These are phyloP conservation scores for Pilaira anomala DNA, from an alignment of 192 early-diverging fungal species.

Conservation along the genomic window DNA sequence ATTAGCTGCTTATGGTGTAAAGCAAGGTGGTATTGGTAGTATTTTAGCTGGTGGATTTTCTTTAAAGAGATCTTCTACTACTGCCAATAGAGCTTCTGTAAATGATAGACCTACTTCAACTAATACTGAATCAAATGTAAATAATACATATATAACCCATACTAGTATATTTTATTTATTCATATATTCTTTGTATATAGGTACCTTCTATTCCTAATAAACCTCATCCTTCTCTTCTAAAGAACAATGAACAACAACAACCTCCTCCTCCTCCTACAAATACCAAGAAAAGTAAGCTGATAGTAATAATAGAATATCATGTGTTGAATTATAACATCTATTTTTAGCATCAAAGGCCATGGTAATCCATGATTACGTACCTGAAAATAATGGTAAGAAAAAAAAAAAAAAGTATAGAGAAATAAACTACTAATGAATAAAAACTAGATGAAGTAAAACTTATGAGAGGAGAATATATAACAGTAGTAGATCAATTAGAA, in stretches of 20 bases:
- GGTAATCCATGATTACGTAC: conserved; percentile 45
- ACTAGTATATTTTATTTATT: not conserved
- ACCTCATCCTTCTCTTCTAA: not conserved
- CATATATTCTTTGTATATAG: not conserved
- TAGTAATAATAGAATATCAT: not conserved
- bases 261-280: not conserved
- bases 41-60: conserved; percentile 68
- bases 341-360: conserved; percentile 30
- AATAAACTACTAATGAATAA: not conserved
- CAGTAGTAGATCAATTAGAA: conserved; percentile 43
- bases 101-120: not conserved
- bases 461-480: conserved; percentile 41
- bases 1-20: conserved; percentile 73
- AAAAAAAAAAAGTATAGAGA: not conserved
- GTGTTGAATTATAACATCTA: not conserved
- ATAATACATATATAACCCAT: not conserved
- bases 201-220: conserved; percentile 1
- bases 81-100: conserved; percentile 10
- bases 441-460: conserved; percentile 48
- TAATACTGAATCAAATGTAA: not conserved
- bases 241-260: not conserved
- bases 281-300: not conserved
- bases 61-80: conserved; percentile 48
- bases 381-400: conserved; percentile 44
- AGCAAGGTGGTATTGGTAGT: conserved; percentile 72